Base-by-base conservation (phyloP, 805 yeast genomes). In the Metschnikowia anglica region DNA sequence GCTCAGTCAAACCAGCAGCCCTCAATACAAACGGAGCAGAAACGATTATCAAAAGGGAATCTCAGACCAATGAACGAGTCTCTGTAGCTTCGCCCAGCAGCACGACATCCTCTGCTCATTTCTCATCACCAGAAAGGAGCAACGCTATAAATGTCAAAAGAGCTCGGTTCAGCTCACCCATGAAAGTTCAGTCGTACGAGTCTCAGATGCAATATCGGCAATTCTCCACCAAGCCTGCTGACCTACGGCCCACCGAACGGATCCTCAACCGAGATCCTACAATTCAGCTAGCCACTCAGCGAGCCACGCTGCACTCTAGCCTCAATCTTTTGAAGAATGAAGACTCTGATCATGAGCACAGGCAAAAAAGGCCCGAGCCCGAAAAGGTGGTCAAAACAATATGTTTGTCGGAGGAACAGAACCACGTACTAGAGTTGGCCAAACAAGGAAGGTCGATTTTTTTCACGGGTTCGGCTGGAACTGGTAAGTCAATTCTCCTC, bases 381-480 rank as follows among this genome's bases (percentile, higher is more conserved):
- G 36, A n/a, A 17, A 68, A 68, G 39, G 48, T 37, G n/a, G 73
- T 68, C 9, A 61, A 56, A 39, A 70, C 74, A 2, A 59, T 70
- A 10, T 44, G 65, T 9, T 54, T 71, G 13, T 66, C 74, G 1
- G 41, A 72, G 17, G 93, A 86, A 56, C 95, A 86, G 56, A 73
- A 76, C 43, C 65, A 74, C 37, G 80, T 93, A 17, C 72, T 87
- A 9, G 76, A 80, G 8, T 63, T 86, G 41, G 95, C 83, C 0
- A 63, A 77, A 33, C 21, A 73, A 17, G 70, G 74, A 2, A 55
- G 66, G 33, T 84, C 76, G 48, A 71, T 86, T 1, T 86, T 86
- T 52, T 85, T 81, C 55, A 85, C 95, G 0, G 95, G 95, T 42
- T 77, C 86, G 48, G 95, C 95, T 0, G 95, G 95, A 63, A 86